A percentile compares a stretch with the other conserved stretches of the same genome.
phyloP scores from a whole-genome alignment of 2,329 filamentous ascomycete species.

The Raffaelea ambrosiae region DNA sequence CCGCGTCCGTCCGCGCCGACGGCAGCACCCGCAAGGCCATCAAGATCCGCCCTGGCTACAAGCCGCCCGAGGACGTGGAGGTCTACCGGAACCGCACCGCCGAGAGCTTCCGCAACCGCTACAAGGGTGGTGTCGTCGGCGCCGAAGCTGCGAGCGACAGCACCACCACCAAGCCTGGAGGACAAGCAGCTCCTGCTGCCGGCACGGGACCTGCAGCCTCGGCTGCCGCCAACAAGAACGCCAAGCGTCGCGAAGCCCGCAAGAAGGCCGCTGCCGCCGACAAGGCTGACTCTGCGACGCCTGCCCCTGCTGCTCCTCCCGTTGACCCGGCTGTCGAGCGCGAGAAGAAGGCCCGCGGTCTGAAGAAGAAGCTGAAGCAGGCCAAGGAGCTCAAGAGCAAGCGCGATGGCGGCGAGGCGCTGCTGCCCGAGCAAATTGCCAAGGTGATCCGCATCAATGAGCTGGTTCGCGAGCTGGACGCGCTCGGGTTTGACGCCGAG shows the following conservation, averaged over 20 bases:
- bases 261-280: conserved; percentile 9
- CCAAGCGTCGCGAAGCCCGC: conserved; percentile 67
- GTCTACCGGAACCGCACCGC: conserved; percentile 91
- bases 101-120: conserved; percentile 72
- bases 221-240: conserved; percentile 70
- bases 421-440: conserved; percentile 90
- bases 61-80: conserved; percentile 90
- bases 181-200: neutral
- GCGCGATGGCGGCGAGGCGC: conserved; percentile 73
- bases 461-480: conserved; percentile 78
- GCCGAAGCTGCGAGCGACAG: conserved; percentile 44
- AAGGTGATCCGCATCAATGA: conserved; percentile 98
- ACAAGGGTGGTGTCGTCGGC: conserved; percentile 64
- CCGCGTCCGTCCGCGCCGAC: conserved; percentile 76
- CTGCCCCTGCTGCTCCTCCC: conserved; percentile 11
- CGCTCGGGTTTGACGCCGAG: conserved; percentile 73
- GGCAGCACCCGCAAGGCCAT: conserved; percentile 92
- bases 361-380: conserved; percentile 93
- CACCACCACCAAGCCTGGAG: conserved; percentile 34
- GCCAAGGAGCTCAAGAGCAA: conserved; percentile 84
- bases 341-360: conserved; percentile 85
- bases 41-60: conserved; percentile 85
- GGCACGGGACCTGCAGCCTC: conserved; percentile 28
- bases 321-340: conserved; percentile 56
- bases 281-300: neutral